Evolutionary conservation across 2,329 filamentous ascomycete genomes (phyloP).

Genomic region (Alternaria solani): DNA sequence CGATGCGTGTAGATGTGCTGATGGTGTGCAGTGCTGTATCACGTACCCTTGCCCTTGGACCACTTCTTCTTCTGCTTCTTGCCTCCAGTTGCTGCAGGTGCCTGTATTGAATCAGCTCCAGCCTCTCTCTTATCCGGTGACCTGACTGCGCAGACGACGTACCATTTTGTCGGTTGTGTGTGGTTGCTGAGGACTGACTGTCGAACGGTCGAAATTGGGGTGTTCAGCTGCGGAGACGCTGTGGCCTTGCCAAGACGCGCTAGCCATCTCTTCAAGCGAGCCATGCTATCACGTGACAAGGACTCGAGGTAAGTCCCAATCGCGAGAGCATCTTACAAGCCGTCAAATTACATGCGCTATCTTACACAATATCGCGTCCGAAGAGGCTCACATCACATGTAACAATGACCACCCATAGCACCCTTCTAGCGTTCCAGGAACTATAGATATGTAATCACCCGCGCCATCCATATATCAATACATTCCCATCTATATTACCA

Average conservation of each 20-base stretch:
- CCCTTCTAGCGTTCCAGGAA: background rate
- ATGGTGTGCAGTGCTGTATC: conserved; percentile 31
- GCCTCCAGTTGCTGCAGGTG: conserved; percentile 69
- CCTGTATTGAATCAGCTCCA: conserved; percentile 23
- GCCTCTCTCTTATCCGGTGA: background rate
- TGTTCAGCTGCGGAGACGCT: conserved; percentile 32
- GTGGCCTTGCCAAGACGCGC: conserved; percentile 20
- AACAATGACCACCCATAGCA: background rate
- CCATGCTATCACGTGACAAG: conserved; percentile 3
- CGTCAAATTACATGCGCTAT: background rate
- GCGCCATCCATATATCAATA: background rate
- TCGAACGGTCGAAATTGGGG: conserved; percentile 12
- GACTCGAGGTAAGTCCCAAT: background rate
- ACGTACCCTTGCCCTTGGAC: conserved; percentile 69
- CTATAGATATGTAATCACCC: background rate
- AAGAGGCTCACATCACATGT: too few species aligned
- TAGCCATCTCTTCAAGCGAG: conserved; percentile 36
- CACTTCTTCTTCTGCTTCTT: conserved; percentile 89
- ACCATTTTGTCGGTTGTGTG: conserved; percentile 56
- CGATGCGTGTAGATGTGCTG: conserved; percentile 14
- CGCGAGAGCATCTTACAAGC: background rate
- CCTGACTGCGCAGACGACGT: conserved; percentile 23
- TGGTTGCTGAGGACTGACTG: conserved; percentile 41
- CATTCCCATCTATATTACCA: conserved; percentile 6
- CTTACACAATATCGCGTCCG: background rate